phyloP scores from a whole-genome alignment of 1,284 basidiomycete genomes.

The Boletellus sp. region DNA sequence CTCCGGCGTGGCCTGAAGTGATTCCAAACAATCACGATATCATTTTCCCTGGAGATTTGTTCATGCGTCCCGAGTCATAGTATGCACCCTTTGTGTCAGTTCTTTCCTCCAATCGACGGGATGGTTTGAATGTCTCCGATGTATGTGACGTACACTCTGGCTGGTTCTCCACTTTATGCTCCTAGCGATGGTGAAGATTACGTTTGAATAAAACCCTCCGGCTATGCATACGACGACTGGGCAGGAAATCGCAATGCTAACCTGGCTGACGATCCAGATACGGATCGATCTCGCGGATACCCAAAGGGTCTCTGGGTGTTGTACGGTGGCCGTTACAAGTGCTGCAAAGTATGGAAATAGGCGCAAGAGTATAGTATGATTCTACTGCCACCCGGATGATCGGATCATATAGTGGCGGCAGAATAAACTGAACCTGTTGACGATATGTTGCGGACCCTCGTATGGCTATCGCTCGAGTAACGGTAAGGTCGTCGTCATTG shows the following conservation, averaged over 20 bases:
- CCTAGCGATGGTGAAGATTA: not conserved
- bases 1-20: constrained; percentile 6
- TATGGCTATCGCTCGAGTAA: too few relatives aligned
- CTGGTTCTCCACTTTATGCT: constrained; percentile 10
- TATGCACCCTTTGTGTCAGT: too few relatives aligned
- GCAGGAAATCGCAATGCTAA: constrained; percentile 33
- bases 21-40: constrained; percentile 20
- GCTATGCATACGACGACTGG: constrained; percentile 50
- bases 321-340: constrained; percentile 18
- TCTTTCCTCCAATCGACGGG: too few relatives aligned
- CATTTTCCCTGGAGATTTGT: constrained; percentile 30
- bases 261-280: too few relatives aligned
- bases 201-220: constrained; percentile 38
- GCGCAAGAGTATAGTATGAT: constrained; percentile 7
- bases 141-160: constrained; percentile 46
- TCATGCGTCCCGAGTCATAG: not conserved
- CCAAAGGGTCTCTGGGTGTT: constrained; percentile 34
- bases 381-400: too few relatives aligned
- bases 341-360: constrained; percentile 28
- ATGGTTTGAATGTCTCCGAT: not conserved
- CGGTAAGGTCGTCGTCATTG: too few relatives aligned
- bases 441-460: not conserved
- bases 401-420: constrained; percentile 13
- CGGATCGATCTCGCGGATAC: constrained; percentile 12
- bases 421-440: constrained; percentile 9